Evolutionary conservation across 768 basidiomycete genomes (phyloP), one percentile per base, ranked within the genome.

Genomic region (Lentinula sp.): DNA sequence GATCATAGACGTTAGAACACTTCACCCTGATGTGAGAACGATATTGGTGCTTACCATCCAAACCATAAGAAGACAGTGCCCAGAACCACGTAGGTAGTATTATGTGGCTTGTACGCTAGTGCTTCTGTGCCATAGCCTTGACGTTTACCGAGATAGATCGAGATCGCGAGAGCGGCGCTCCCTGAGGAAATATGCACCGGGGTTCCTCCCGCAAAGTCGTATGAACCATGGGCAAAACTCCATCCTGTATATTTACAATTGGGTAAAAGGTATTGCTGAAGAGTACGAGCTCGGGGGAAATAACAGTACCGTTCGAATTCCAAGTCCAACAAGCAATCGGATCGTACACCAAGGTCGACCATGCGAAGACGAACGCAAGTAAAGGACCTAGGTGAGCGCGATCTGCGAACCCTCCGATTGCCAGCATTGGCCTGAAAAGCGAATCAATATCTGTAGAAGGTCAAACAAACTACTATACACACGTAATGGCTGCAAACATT

Each of bases 281-380:
- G 36, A 37, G 36, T 39, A 28, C 2, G 32, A 13, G 53, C 6
- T 23, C 32, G 5, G 82, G 81, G 85, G 9, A 48, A 9, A 48
- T 5, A 18, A 12, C 8, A 4, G 84, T 85, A 41, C 85, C 85
- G 36, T 89, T 83, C 39, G 81, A 64, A 67, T 93, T 94, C 96
- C 96, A 98, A 5, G 94, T 91, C 95, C 95, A 97, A 75, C 91
- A 93, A 0, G 93, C 96, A 60, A 98, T 86, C 1, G 95, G 94
- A 68, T 96, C 90, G 74, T 98, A 98, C 13, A 95, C 93, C 60
- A 94, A 67, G 5, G 91, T 91, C 9, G 85, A 79, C 96, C 96
- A 98, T 53, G 85, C 68, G 68, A 98, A 98, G 65, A 94, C 83
- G 75, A 98, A 98, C 57, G 94, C 84, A 63, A 96, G 81, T 39